Base-by-base conservation (phyloP, 75 land plant species). In the Pinus albicaulis region DNA sequence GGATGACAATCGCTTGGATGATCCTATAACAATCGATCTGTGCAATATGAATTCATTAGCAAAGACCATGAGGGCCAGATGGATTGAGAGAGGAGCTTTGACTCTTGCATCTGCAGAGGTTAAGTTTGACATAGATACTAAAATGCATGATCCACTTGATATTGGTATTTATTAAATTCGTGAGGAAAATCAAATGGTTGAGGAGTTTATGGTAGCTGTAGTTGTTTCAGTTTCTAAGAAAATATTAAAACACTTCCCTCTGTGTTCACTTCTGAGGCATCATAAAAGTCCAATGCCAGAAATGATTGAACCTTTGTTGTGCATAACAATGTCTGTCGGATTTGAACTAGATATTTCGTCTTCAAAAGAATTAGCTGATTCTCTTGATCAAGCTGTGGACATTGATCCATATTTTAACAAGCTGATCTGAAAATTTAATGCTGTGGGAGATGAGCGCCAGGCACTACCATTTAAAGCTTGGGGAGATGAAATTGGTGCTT, bases 71-170 rank as follows among this genome's bases (percentile, higher is more conserved):
- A 89, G 99, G 82, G 89, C 76, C 25, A 87, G 98, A 44, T 93
- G 98, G 31, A 90, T 92, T 84, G 99, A 97, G 19, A 93, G 95
- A 83, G 99, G 99, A 66, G 99, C 99, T 59, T 73, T 94, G 36
- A 97, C 98, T 55, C 95, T 97, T 76, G 99, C 99, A 73, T 97
- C 99, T 80, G 92, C 98, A 56, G 99, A 97, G 83, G 98, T 97
- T 66, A 97, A 97, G 85, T 97, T 97, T 81, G 89, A 97, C 75
- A 94, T 97, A 76, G 99, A 97, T 76, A 92, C 98, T 34, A 98
- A 97, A 76, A 97, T 98, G 76, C 99, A 94, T 71, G 93, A 97
- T 72, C 99, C 99, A 74, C 89, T 97, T 75, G 99, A 97, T 80
- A 96, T 97, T 80, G 99, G 99, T 97, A 41, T 41, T 41, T 41